These are phyloP conservation scores for Fraxinus platypoda DNA, from an alignment of 305 asterid genomes.

Conservation along the genomic window DNA sequence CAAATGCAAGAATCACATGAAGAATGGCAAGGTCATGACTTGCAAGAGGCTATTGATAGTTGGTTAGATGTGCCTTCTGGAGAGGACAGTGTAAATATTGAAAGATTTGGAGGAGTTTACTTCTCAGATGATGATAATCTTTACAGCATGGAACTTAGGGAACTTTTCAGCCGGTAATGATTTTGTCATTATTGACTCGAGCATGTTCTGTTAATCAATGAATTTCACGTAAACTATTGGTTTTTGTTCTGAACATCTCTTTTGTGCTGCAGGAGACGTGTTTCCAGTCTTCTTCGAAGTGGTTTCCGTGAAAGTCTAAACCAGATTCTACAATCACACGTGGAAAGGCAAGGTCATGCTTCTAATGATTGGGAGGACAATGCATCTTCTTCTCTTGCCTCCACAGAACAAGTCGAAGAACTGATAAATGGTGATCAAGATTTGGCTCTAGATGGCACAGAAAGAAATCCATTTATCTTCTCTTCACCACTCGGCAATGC, in stretches of 20 bases:
- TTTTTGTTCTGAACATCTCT: neutral
- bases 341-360: conserved; percentile 63
- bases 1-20: conserved; percentile 50
- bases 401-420: conserved; percentile 42
- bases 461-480: conserved; percentile 33
- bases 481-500: conserved; percentile 29
- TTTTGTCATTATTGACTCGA: neutral
- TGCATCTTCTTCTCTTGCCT: conserved; percentile 36
- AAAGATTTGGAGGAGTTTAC: conserved; percentile 41
- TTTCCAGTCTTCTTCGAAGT: conserved; percentile 86
- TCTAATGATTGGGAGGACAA: conserved; percentile 66
- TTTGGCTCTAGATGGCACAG: conserved; percentile 28
- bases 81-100: conserved; percentile 41
- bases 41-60: conserved; percentile 62
- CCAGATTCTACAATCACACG: conserved; percentile 75
- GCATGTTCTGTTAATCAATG: neutral
- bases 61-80: conserved; percentile 67
- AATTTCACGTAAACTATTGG: neutral
- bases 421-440: conserved; percentile 40
- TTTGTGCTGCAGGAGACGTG: conserved; percentile 66
- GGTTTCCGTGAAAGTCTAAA: conserved; percentile 75
- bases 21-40: conserved; percentile 59
- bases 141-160: conserved; percentile 69
- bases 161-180: conserved; percentile 75
- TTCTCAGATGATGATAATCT: conserved; percentile 63